A percentile compares a stretch with the other conserved stretches of the same genome.
These are phyloP conservation scores for Myriosclerotinia scirpicola DNA, from an alignment of 2,329 filamentous ascomycete species.

Conservation along the genomic window DNA sequence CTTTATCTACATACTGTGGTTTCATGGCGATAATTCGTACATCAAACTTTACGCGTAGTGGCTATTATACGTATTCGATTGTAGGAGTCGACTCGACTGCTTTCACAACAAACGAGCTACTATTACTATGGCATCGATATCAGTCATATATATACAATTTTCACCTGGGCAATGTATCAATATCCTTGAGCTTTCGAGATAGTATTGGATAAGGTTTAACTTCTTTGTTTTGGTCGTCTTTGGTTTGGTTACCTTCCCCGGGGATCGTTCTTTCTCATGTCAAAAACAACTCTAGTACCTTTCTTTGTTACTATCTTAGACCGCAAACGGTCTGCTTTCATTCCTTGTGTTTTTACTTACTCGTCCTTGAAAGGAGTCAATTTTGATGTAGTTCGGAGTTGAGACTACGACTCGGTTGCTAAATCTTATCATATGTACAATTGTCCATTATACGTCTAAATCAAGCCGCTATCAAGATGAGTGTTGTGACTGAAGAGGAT, in stretches of 20 bases:
- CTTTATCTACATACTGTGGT: too few species aligned
- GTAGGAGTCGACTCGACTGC: neutral
- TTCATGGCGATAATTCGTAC: too few species aligned
- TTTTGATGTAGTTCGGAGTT: neutral
- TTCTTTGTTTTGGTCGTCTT: neutral
- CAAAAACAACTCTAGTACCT: neutral
- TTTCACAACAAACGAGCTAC: neutral
- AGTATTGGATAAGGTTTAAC: neutral
- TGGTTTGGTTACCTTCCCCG: neutral
- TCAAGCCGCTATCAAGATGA: constrained; percentile 5
- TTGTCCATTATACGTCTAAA: neutral
- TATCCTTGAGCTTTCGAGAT: neutral
- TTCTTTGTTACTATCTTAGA: constrained; percentile 5
- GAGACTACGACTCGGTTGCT: neutral
- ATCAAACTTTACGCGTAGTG: too few species aligned
- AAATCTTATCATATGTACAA: neutral
- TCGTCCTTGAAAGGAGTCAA: constrained; percentile 2
- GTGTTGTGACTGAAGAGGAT: neutral
- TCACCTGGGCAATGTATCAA: neutral
- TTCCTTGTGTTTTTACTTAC: neutral
- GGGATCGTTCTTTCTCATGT: constrained; percentile 2
- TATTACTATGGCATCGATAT: neutral
- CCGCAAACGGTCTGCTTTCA: constrained; percentile 18
- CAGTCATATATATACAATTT: neutral
- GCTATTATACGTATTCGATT: neutral